Evolutionary conservation across 768 basidiomycete species (phyloP).

Genomic region (Strobilomyces echinocephalus): DNA sequence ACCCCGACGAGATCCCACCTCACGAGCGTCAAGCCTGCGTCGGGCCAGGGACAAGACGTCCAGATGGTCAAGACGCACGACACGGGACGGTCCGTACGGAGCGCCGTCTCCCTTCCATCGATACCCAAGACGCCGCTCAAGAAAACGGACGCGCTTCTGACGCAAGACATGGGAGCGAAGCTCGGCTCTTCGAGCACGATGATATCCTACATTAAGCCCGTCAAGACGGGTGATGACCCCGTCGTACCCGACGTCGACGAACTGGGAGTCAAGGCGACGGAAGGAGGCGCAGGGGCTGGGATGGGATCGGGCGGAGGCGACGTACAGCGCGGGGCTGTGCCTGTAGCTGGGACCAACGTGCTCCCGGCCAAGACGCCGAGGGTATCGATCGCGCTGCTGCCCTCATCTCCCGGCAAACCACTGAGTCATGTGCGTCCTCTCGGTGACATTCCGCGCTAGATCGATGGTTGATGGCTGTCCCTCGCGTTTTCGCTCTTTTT

Average conservation of each 20-base stretch:
- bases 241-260: constrained; percentile 34
- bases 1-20: constrained; percentile 39
- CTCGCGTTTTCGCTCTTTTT: constrained; percentile 1
- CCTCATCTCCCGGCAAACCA: constrained; percentile 54
- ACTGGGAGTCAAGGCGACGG: constrained; percentile 36
- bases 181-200: constrained; percentile 75
- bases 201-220: constrained; percentile 56
- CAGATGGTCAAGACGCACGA: constrained; percentile 28
- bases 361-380: constrained; percentile 18
- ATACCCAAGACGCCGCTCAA: constrained; percentile 28
- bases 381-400: constrained; percentile 25
- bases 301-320: constrained; percentile 3
- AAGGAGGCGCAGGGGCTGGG: constrained; percentile 37
- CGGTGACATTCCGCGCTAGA: constrained; percentile 49
- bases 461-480: constrained; percentile 39
- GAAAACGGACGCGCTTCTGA: constrained; percentile 19
- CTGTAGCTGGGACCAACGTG: constrained; percentile 15
- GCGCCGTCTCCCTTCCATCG: constrained; percentile 39
- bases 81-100: constrained; percentile 34
- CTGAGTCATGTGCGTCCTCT: constrained; percentile 85
- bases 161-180: constrained; percentile 32
- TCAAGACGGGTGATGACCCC: constrained; percentile 44
- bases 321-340: constrained; percentile 16
- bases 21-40: constrained; percentile 23
- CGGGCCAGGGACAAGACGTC: constrained; percentile 18